These are phyloP conservation scores for Iberis pinnata DNA, from an alignment of 345 rosid species.

Conservation along the genomic window DNA sequence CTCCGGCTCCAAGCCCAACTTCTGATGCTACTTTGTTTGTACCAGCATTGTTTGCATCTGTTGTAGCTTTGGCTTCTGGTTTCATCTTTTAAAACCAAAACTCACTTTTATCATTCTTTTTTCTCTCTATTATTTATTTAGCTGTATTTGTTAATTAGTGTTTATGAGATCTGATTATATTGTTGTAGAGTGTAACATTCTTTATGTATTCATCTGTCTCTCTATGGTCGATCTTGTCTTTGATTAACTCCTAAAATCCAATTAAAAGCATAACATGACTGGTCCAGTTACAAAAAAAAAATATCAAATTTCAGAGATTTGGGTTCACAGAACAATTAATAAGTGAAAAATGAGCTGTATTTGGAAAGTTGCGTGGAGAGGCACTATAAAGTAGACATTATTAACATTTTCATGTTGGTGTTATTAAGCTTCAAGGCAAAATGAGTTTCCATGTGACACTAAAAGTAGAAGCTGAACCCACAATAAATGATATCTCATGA, in stretches of 20 bases:
- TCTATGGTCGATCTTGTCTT: not conserved
- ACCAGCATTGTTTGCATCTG: conserved; percentile 32
- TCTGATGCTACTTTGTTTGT: conserved; percentile 33
- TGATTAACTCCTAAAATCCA: too few species aligned
- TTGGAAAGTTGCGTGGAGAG: conserved; percentile 20
- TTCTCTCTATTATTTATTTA: not conserved
- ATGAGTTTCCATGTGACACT: conserved; percentile 30
- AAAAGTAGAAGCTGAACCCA: conserved; percentile 14
- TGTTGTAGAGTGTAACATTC: conserved; percentile 22
- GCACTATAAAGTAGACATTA: conserved; percentile 4
- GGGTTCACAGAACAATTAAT: conserved; percentile 21
- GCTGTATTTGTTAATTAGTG: conserved; percentile 24
- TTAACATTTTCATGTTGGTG: conserved; percentile 3
- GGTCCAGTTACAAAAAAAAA: conserved; percentile 1
- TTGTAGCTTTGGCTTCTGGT: conserved; percentile 31
- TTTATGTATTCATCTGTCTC: conserved; percentile 14
- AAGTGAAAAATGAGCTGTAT: conserved; percentile 25
- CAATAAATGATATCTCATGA: conserved; percentile 16
- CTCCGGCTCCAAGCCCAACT: conserved; percentile 38
- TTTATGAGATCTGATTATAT: conserved; percentile 14
- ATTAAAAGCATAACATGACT: not conserved
- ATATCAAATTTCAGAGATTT: conserved; percentile 12
- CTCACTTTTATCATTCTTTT: conserved; percentile 16
- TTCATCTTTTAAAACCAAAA: conserved; percentile 25
- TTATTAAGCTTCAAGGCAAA: conserved; percentile 8